These are phyloP conservation scores for Fusarium musae DNA, from an alignment of 2,329 filamentous ascomycete genomes.

Conservation along the genomic window DNA sequence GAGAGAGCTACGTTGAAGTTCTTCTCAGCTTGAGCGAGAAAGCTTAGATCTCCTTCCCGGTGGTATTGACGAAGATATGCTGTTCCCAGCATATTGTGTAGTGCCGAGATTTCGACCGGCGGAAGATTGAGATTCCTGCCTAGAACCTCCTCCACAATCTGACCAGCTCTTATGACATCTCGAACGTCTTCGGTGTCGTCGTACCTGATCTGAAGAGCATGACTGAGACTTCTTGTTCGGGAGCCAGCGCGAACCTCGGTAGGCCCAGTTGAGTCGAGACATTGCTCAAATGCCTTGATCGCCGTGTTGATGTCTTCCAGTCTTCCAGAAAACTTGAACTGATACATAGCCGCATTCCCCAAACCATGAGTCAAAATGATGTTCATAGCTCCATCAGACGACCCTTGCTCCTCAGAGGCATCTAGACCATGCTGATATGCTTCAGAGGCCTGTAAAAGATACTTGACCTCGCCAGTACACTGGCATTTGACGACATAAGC, in stretches of 20 bases:
- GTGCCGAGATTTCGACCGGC: neutral
- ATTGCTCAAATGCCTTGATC: neutral
- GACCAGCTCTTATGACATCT: neutral
- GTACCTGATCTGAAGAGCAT: neutral
- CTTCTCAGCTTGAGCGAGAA: neutral
- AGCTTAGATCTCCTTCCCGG: neutral
- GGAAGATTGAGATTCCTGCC: neutral
- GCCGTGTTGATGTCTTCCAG: neutral
- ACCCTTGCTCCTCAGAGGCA: neutral
- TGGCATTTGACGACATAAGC: neutral
- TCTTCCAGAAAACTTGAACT: neutral
- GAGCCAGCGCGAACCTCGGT: neutral
- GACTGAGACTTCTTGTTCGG: neutral
- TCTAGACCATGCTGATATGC: neutral
- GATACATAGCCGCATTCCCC: neutral
- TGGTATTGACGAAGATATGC: neutral
- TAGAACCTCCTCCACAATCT: neutral
- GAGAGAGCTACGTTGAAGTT: neutral
- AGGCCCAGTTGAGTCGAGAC: neutral
- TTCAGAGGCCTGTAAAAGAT: neutral
- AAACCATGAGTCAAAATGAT: neutral
- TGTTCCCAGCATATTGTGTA: neutral
- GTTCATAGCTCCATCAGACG: accelerated
- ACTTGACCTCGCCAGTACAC: neutral
- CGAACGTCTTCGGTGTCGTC: neutral